Base-by-base conservation (phyloP, 1,284 basidiomycete species). In the Apiotrichum brassicae region DNA sequence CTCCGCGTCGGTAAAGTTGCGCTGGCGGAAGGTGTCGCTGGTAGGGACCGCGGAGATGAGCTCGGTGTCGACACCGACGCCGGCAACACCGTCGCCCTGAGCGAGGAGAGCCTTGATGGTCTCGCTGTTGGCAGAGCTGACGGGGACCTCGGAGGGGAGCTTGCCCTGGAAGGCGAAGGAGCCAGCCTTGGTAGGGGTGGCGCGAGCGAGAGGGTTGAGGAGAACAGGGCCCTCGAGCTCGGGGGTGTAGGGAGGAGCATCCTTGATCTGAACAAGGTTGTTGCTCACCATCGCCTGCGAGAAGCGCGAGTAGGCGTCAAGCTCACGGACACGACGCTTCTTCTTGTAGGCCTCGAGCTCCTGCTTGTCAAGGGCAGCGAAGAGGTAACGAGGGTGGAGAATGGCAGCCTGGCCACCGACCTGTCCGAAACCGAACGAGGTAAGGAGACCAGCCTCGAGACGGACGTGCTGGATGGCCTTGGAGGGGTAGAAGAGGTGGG, bases 381-480 rank as follows among this genome's bases (percentile, higher is more conserved):
- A 84, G 56, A 97, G 79, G 77, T 90, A 91, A 60, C 88, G 86
- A 44, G 95, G 91, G 74, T 98, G 85, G 49, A 98, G 71, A 61
- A 97, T 78, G 57, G 94, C 80, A 42, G 84, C 86, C 55, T 86
- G 88, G 56, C 94, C 95, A 57, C 94, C 95, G 59, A 97, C 93
- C 81, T 98, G 95, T 64, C 94, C 95, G 79, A 98, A 98, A 64
- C 95, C 95, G 77, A 98, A 98, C 18, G 92, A 97, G 4, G 94
- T 97, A 79, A 94, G 87, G 55, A 91, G 79, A 75, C 89, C 90
- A 43, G 86, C 87, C 54, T 86, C 85, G 64, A 97, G 85, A 53
- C 89, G 88, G 61, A 93, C 88, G 6, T 92, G 94, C 68, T 91
- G 82, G 64, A 98, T 91, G 4, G 91, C 82, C 75, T 87, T 92